Conservation (phyloP, 768 basidiomycete genomes). For the Serpula lacrymans region DNA sequence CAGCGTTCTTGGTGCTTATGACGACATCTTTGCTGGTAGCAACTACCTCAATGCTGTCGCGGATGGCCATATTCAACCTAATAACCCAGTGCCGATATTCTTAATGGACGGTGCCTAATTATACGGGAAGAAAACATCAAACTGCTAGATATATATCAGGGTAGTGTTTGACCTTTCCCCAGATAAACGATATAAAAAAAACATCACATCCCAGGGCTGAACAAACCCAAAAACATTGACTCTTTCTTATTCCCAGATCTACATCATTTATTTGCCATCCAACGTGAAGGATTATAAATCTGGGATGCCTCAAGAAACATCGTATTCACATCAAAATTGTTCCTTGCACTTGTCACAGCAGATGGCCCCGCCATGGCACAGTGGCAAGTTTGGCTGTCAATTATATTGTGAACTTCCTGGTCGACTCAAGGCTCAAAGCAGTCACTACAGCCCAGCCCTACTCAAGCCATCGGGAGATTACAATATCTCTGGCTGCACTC, state of each 20-base stretch:
- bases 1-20: too few relatives aligned
- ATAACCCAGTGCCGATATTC: slow-evolving; percentile 29
- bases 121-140: slow-evolving; percentile 35
- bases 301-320: too few relatives aligned
- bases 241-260: slow-evolving; percentile 33
- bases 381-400: too few relatives aligned
- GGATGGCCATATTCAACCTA: neutral
- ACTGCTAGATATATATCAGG: slow-evolving; percentile 43
- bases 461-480: too few relatives aligned
- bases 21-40: neutral
- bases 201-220: slow-evolving; percentile 29
- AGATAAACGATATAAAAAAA: slow-evolving; percentile 26
- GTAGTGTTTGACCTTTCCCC: slow-evolving; percentile 24
- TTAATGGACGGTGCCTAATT: slow-evolving; percentile 41
- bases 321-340: too few relatives aligned
- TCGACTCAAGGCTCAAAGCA: too few relatives aligned
- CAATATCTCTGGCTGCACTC: too few relatives aligned
- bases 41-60: slow-evolving; percentile 4
- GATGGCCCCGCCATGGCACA: too few relatives aligned
- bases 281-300: slow-evolving; percentile 29
- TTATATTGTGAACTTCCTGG: too few relatives aligned
- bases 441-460: too few relatives aligned
- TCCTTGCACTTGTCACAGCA: too few relatives aligned
- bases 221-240: slow-evolving; percentile 30
- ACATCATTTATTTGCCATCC: slow-evolving; percentile 29